Conservation (phyloP, 129 eudicot species). For the Kitagawia praeruptora region DNA sequence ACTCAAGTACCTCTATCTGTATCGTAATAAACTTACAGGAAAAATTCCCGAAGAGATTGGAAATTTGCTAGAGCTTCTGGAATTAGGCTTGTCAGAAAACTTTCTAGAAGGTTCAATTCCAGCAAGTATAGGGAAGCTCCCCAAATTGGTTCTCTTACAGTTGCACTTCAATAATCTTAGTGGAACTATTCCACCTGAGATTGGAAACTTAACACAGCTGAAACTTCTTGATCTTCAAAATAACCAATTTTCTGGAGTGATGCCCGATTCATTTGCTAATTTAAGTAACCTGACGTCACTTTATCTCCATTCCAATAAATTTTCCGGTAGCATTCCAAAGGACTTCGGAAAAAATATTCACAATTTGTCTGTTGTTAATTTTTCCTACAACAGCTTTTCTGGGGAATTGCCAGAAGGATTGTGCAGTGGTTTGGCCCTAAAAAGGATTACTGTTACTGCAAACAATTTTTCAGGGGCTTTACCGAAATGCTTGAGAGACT, state of each 20-base stretch:
- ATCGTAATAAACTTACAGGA: slow-evolving; percentile 48
- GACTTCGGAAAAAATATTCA: slow-evolving; percentile 48
- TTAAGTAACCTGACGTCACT: slow-evolving; percentile 29
- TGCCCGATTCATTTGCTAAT: slow-evolving; percentile 44
- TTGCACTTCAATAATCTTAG: slow-evolving; percentile 50
- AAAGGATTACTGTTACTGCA: neutral
- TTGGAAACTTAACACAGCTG: slow-evolving; percentile 48
- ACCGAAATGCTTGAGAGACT: slow-evolving; percentile 17
- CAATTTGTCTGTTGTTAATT: slow-evolving; percentile 36
- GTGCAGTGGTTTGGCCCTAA: slow-evolving; percentile 31
- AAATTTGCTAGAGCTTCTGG: slow-evolving; percentile 23
- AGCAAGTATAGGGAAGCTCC: slow-evolving; percentile 39
- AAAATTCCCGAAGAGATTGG: slow-evolving; percentile 49
- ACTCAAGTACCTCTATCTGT: slow-evolving; percentile 37
- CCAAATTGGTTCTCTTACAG: slow-evolving; percentile 22
- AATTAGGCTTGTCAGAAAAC: slow-evolving; percentile 48
- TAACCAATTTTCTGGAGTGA: slow-evolving; percentile 43
- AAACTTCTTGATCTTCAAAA: slow-evolving; percentile 32
- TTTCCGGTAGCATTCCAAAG: slow-evolving; percentile 39
- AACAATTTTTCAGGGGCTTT: slow-evolving; percentile 19
- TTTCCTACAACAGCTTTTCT: slow-evolving; percentile 60
- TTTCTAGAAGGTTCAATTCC: slow-evolving; percentile 56
- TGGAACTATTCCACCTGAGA: slow-evolving; percentile 47
- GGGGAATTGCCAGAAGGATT: slow-evolving; percentile 36
- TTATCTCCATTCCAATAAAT: slow-evolving; percentile 28